A percentile compares a stretch with the other conserved stretches of the same genome.
Evolutionary conservation across 495 filamentous ascomycete species (phyloP).

Genomic region (Lasiosphaeria miniovina): DNA sequence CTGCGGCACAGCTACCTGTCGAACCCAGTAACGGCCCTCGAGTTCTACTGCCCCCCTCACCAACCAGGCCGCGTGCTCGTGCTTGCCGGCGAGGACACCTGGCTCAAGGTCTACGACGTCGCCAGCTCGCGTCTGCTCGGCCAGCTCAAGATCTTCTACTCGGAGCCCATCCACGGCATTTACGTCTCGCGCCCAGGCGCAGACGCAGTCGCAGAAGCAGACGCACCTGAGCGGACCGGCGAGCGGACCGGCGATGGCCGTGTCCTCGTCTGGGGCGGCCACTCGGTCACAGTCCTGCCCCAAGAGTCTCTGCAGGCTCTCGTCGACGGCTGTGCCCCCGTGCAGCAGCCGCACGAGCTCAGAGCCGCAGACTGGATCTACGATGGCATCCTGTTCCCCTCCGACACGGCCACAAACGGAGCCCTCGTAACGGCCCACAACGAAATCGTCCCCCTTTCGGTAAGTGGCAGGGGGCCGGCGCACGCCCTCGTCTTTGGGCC

Average conservation of each 20-base stretch:
- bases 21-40: conserved; percentile 58
- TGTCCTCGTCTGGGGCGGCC: conserved; percentile 58
- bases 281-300: conserved; percentile 32
- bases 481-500: conserved; percentile 31
- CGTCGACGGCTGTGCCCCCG: conserved; percentile 17
- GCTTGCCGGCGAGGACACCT: conserved; percentile 71
- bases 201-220: background rate
- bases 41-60: conserved; percentile 34
- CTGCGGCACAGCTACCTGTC: conserved; percentile 39
- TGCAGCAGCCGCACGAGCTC: conserved; percentile 9
- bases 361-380: conserved; percentile 78
- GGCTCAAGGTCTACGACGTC: conserved; percentile 59
- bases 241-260: conserved; percentile 1
- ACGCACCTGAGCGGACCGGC: background rate
- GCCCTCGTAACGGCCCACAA: conserved; percentile 83
- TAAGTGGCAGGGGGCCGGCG: conserved; percentile 10
- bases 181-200: conserved; percentile 27
- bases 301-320: conserved; percentile 20
- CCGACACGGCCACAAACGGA: conserved; percentile 18
- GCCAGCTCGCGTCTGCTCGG: conserved; percentile 33
- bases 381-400: conserved; percentile 58
- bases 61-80: conserved; percentile 42
- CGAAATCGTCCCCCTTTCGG: conserved; percentile 49
- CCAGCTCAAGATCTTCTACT: conserved; percentile 51
- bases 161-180: conserved; percentile 71